Percentiles rank a stretch among this genome's conserved stretches.
Conservation (phyloP, 2,329 filamentous ascomycete genomes). For the Dothideomycetes sp. region DNA sequence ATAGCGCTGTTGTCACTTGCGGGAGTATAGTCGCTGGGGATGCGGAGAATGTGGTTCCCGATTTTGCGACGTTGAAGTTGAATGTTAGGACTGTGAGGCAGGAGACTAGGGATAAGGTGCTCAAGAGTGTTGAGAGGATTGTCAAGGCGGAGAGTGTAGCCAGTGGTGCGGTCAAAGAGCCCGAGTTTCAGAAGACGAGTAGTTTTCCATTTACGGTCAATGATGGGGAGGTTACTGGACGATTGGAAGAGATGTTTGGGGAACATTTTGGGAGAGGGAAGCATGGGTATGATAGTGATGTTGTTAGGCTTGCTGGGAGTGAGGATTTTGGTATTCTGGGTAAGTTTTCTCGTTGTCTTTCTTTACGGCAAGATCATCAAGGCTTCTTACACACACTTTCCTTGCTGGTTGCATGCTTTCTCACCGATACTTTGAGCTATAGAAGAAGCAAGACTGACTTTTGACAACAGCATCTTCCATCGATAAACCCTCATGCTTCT, state of each 20-base stretch:
- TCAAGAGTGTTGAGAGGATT: slow-evolving; percentile 43
- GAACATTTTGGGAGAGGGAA: slow-evolving; percentile 35
- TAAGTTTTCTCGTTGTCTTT: slow-evolving; percentile 19
- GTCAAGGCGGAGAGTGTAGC: slow-evolving; percentile 48
- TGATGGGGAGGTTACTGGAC: slow-evolving; percentile 35
- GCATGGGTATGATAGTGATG: slow-evolving; percentile 30
- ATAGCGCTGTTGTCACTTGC: slow-evolving; percentile 50
- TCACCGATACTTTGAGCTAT: no score
- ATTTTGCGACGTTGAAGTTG: slow-evolving; percentile 45
- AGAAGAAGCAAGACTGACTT: no score
- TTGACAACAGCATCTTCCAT: slow-evolving; percentile 31
- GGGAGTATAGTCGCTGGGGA: slow-evolving; percentile 50
- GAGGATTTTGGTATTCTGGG: slow-evolving; percentile 54
- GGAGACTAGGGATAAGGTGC: slow-evolving; percentile 38
- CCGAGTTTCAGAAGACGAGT: slow-evolving; percentile 33
- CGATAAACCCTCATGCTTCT: slow-evolving; percentile 43
- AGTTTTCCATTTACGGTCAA: slow-evolving; percentile 46
- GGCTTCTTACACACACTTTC: not conserved
- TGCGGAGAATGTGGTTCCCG: slow-evolving; percentile 52
- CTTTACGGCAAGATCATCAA: no score
- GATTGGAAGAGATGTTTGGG: slow-evolving; percentile 36
- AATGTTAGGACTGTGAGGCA: slow-evolving; percentile 43
- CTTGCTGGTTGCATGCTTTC: no score
- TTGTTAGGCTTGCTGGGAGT: slow-evolving; percentile 36
- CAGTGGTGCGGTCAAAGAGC: slow-evolving; percentile 34